Evolutionary conservation across 1,284 basidiomycete genomes (phyloP), one percentile per base, ranked within the genome.

Genomic region (Serendipita sp.): DNA sequence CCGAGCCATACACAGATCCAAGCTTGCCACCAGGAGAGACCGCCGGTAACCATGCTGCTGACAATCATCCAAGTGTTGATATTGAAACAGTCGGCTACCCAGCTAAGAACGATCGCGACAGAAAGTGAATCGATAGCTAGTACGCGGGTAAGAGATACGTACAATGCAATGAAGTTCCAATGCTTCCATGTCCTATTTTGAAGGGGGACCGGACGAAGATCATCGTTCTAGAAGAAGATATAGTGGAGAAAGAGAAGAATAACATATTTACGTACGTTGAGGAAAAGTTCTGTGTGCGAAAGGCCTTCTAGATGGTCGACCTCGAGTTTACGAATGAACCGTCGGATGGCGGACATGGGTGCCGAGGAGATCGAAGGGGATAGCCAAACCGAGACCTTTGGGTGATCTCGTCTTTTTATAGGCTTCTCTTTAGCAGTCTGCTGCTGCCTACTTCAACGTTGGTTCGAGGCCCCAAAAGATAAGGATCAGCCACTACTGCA

Each of bases 21-120:
- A 10, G 87, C 83, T 71, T 89, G 86, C 87, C 87, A 91, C 87
- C 87, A 91, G 0, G 82, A 84, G 29, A 91, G 77, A 2, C 87
- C 87, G 8, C 83, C 74, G 63, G 83, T 80, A 49, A 87, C 82
- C 85, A 90, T 88, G 3, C 84, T 84, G 15, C 83, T 85, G 0
- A 79, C 83, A 66, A 87, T 86, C 83, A 85, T 84, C 84, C 83
- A 87, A 66, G 84, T 87, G 73, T 85, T 88, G 69, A 91, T 78
- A 70, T 90, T 90, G 77, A 90, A 89, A 67, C 80, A 82, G 73
- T 89, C 87, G 50, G 86, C 84, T 61, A 88, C 78, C 87, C 87
- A 91, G 72, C 87, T 88, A 47, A 67, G 62, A 29, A 70, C 67
- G 66, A 66, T 61, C 60, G 38, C 22, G 34, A 29, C 26, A 22